These are phyloP conservation scores for Boletus reticuloceps DNA, from an alignment of 768 basidiomycete genomes.

Conservation along the genomic window DNA sequence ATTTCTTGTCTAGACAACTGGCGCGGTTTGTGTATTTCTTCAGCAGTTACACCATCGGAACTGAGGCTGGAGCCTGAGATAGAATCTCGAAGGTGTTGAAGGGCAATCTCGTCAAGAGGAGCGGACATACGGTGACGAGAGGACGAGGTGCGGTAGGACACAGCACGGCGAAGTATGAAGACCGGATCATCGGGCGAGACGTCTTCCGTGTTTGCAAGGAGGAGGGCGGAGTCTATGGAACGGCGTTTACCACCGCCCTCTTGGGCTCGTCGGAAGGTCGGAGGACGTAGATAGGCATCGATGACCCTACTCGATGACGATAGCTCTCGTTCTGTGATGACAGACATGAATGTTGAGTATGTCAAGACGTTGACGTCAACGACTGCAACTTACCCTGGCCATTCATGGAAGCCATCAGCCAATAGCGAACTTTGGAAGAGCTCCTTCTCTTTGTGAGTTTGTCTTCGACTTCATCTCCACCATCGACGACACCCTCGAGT, in stretches of 20 bases:
- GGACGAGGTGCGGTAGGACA: constrained; percentile 67
- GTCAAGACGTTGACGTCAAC: not conserved
- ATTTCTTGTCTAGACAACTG: constrained; percentile 76
- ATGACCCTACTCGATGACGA: constrained; percentile 78
- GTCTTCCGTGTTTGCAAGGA: constrained; percentile 72
- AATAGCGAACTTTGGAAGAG: constrained; percentile 75
- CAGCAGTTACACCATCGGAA: constrained; percentile 40
- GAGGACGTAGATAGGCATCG: constrained; percentile 78
- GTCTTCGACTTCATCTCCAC: constrained; percentile 97
- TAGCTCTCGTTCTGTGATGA: constrained; percentile 66
- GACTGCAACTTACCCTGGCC: constrained; percentile 56
- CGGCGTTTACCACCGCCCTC: constrained; percentile 67
- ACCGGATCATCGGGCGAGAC: constrained; percentile 80
- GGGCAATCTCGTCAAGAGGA: constrained; percentile 80
- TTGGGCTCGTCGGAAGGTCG: constrained; percentile 58
- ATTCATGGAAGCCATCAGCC: constrained; percentile 55
- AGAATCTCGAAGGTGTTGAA: constrained; percentile 69
- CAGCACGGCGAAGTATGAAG: constrained; percentile 85
- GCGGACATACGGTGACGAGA: constrained; percentile 71
- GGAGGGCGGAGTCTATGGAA: constrained; percentile 76
- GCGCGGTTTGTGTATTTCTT: constrained; percentile 37
- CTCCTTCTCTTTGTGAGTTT: constrained; percentile 82
- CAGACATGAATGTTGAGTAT: constrained; percentile 9
- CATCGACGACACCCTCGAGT: constrained; percentile 95
- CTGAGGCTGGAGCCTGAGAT: constrained; percentile 53